These are phyloP conservation scores for Cystobasidium pallidum DNA, from an alignment of 1,284 basidiomycete genomes.

Conservation along the genomic window DNA sequence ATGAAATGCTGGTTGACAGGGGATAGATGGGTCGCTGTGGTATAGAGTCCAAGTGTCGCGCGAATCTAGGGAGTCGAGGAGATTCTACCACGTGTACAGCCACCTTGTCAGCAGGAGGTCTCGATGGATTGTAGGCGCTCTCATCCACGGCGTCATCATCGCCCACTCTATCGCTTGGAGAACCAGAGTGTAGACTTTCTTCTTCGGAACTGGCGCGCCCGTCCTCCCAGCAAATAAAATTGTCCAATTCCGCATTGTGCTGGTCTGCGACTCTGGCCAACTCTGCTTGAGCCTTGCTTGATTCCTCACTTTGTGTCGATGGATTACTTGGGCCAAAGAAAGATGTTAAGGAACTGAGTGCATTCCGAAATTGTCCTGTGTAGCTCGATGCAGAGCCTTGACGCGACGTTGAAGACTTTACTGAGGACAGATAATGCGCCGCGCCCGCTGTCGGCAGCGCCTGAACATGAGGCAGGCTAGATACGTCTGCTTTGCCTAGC, in stretches of 20 bases:
- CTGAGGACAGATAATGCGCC: slow-evolving; percentile 7
- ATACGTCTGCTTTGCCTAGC: not conserved
- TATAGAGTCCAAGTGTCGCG: not conserved
- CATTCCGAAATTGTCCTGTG: slow-evolving; percentile 2
- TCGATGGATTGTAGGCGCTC: not conserved
- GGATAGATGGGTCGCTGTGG: slow-evolving; percentile 5
- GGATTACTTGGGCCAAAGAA: not conserved
- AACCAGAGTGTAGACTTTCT: slow-evolving; percentile 13
- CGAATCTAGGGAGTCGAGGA: not conserved
- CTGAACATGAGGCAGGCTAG: slow-evolving; percentile 9
- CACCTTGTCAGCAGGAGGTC: not conserved
- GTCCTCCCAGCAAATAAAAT: not conserved
- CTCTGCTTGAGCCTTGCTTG: slow-evolving; percentile 7
- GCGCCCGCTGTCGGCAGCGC: not conserved
- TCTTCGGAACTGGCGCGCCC: slow-evolving; percentile 1
- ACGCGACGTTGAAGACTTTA: slow-evolving; percentile 1
- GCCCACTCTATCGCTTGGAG: not conserved
- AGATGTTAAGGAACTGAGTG: not conserved
- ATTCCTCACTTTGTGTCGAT: not conserved
- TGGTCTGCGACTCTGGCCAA: not conserved
- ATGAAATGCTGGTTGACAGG: slow-evolving; percentile 16
- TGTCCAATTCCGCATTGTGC: slow-evolving; percentile 38
- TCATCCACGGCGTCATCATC: not conserved
- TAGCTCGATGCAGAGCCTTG: not conserved
- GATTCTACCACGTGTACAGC: not conserved